Base-by-base conservation (phyloP, 2,329 filamentous ascomycete species). In the Zopfia rhizophila region DNA sequence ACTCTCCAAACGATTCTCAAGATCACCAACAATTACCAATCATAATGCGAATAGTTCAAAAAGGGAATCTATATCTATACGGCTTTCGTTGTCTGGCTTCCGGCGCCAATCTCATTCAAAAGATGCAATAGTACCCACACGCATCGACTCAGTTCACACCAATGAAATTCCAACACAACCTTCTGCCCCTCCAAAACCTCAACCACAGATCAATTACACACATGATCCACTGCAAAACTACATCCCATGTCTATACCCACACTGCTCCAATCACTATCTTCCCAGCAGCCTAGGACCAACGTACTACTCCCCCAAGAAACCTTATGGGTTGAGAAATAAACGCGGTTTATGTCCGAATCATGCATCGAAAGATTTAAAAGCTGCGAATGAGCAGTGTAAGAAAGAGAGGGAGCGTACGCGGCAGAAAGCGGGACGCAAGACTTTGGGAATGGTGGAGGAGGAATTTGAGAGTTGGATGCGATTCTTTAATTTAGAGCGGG, bases 361-460 rank as follows among this genome's bases (percentile, higher is more conserved):
- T 18, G 65, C 65, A 0, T 56, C 51, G 25, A 49, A 53, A 27
- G 65, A 70, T n/a, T 51, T 67, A 13, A 57, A 56, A 24, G 45
- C 55, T 18, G 60, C 62, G 5, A 67, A 61, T 31, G 43, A 48
- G 3, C 29, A 47, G 3, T 64, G 57, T 40, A 69, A 68, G 17
- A 46, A 24, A 4, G 53, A 59, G 13, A 67, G 57, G 45, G 66
- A 70, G 31, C 16, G 25, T 7, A 56, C 67, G 49, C 55, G 66
- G 12, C 66, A 70, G 38, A 63, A 61, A n/a, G 65, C 65, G 4
- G 63, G 65, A 10, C 62, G 66, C 21, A 65, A 63, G 39, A 68
- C 63, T 3, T 60, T 70, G 7, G 57, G 61, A 7, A 25, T 42
- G 7, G 56, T 70, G 4, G 62, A 60, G 4, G 48, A 48, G 1